A percentile compares a stretch with the other conserved stretches of the same genome.
Conservation (phyloP, 371 early-diverging fungal species). For the Phascolomyces articulosus region DNA sequence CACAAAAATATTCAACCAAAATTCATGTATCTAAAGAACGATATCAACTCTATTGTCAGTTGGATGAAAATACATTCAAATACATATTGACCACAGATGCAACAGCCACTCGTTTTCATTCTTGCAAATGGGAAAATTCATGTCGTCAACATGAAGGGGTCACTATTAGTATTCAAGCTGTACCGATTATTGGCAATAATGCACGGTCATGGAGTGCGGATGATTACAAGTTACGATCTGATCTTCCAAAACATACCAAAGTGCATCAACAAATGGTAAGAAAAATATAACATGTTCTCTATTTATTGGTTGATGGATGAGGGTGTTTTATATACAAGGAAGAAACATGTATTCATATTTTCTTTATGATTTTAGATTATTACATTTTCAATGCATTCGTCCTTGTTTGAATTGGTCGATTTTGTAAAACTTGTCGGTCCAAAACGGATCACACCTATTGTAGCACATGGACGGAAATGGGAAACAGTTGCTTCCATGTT, state of each 20-base stretch:
- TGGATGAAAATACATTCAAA: constrained; percentile 14
- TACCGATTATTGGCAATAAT: neutral
- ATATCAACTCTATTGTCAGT: constrained; percentile 31
- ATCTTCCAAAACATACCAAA: constrained; percentile 8
- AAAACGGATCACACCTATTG: constrained; percentile 20
- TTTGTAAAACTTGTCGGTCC: constrained; percentile 18
- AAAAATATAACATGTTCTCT: no score
- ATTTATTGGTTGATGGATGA: no score
- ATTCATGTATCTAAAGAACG: constrained; percentile 37
- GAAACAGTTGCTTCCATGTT: constrained; percentile 1
- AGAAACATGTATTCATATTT: no score
- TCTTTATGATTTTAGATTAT: constrained; percentile 14
- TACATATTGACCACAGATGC: constrained; percentile 18
- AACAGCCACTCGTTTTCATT: constrained; percentile 23
- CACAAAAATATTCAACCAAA: neutral
- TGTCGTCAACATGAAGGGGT: neutral
- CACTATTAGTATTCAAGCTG: constrained; percentile 12
- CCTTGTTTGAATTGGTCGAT: constrained; percentile 17
- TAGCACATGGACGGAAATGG: constrained; percentile 22
- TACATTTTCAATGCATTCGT: constrained; percentile 30
- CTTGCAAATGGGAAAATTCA: constrained; percentile 15
- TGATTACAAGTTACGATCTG: constrained; percentile 9
- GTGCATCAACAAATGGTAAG: constrained; percentile 12
- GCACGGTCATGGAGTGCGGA: neutral
- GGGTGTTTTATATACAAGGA: neutral